A percentile compares a stretch with the other conserved stretches of the same genome.
These are phyloP conservation scores for Aspergillus fructus DNA, from an alignment of 2,329 filamentous ascomycete species.

Conservation along the genomic window DNA sequence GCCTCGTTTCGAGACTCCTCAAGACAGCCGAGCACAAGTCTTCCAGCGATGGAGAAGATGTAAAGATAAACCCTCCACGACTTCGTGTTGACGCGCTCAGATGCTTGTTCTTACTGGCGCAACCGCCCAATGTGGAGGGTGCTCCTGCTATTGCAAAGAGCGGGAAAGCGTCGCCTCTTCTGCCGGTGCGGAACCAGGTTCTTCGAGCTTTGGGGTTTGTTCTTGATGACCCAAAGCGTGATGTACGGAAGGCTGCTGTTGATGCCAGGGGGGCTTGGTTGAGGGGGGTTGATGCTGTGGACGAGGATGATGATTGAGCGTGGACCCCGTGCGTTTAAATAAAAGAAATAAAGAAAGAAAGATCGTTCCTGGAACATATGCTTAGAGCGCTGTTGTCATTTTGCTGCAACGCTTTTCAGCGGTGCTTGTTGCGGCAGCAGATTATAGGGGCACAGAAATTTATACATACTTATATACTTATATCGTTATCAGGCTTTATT, in stretches of 20 bases:
- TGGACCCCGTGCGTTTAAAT: background rate
- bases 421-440: background rate
- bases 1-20: conserved; percentile 57
- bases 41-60: background rate
- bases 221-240: conserved; percentile 63
- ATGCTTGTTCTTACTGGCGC: conserved; percentile 41
- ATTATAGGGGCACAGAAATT: background rate
- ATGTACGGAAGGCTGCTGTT: conserved; percentile 63
- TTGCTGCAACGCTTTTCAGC: background rate
- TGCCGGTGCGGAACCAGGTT: conserved; percentile 59
- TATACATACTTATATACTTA: background rate
- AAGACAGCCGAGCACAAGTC: conserved; percentile 41
- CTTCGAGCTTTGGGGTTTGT: conserved; percentile 54
- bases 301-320: conserved; percentile 51
- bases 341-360: too few relatives aligned
- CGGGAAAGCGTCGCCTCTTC: conserved; percentile 44
- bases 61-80: conserved; percentile 24
- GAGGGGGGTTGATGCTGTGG: conserved; percentile 57
- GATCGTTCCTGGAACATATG: background rate
- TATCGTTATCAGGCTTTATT: background rate
- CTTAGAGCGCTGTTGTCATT: background rate
- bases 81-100: conserved; percentile 38
- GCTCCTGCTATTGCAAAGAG: conserved; percentile 25
- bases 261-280: conserved; percentile 62
- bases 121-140: conserved; percentile 21